A percentile compares a stretch with the other conserved stretches of the same genome.
Evolutionary conservation across 148 eudicot species (phyloP).

Genomic region (Amaranthus hypochondriacus): DNA sequence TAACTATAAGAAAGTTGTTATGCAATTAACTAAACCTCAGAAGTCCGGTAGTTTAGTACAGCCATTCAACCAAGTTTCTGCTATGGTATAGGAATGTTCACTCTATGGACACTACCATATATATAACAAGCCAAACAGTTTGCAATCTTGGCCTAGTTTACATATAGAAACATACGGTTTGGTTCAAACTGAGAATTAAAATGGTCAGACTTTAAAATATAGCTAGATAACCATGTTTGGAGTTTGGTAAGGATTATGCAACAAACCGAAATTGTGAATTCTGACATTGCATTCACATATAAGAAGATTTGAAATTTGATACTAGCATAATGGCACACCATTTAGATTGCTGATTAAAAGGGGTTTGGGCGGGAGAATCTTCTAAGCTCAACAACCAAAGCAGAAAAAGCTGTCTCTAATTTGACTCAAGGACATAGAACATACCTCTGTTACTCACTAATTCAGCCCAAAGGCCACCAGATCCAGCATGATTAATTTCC

Average conservation of each 20-base stretch:
- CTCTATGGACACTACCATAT: too few species aligned
- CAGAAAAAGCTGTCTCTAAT: background rate
- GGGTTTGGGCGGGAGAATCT: background rate
- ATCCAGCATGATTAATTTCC: conserved; percentile 96
- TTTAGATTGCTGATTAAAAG: background rate
- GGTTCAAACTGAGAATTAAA: too few species aligned
- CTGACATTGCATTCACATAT: background rate
- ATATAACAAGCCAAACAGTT: too few species aligned
- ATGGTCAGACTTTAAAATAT: too few species aligned
- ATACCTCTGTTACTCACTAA: conserved; percentile 86
- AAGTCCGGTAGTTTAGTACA: background rate
- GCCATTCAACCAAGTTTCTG: background rate
- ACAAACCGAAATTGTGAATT: background rate
- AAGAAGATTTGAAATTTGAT: background rate
- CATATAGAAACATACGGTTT: too few species aligned
- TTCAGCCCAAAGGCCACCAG: conserved; percentile 98
- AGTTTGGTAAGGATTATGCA: too few species aligned
- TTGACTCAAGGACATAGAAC: conserved; percentile 4
- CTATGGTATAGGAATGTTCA: too few species aligned
- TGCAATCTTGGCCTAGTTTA: too few species aligned
- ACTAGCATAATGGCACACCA: background rate
- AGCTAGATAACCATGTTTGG: too few species aligned
- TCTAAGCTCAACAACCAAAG: background rate
- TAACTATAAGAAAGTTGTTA: background rate
- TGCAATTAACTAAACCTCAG: background rate